Evolutionary conservation across 306 rosid genomes (phyloP).

Genomic region (Dalbergia oliveri): DNA sequence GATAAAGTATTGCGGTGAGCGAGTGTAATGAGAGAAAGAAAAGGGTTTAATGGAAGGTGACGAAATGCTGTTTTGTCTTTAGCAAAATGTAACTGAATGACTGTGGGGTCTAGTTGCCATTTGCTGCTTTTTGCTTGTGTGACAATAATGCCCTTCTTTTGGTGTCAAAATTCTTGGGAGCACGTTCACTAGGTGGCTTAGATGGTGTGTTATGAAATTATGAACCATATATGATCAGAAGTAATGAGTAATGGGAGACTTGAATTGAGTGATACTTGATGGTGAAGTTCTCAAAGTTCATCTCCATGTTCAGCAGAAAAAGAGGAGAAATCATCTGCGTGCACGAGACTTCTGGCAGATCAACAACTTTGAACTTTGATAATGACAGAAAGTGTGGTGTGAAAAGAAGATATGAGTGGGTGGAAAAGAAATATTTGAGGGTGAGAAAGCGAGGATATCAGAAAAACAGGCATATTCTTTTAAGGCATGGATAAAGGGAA

Average conservation of each 20-base stretch:
- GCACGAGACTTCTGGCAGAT: conserved; percentile 50
- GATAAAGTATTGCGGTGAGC: background rate
- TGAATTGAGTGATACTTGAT: conserved; percentile 6
- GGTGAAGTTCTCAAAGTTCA: conserved; percentile 42
- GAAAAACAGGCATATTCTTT: conserved; percentile 13
- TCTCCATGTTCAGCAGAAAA: conserved; percentile 33
- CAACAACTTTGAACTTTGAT: conserved; percentile 53
- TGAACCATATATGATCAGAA: conserved; percentile 18
- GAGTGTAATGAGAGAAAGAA: background rate
- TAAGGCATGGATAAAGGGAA: conserved; percentile 4
- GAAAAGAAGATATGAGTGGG: background rate
- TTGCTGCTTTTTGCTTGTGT: background rate
- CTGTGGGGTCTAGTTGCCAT: conserved; percentile 38
- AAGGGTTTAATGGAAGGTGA: conserved; percentile 53
- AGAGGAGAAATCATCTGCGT: conserved; percentile 38
- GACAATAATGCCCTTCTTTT: conserved; percentile 49
- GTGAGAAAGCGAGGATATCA: background rate
- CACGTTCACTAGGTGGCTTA: background rate
- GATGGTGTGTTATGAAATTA: conserved; percentile 25
- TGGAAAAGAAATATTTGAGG: background rate
- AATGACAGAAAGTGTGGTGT: conserved; percentile 47
- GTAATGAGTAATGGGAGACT: background rate
- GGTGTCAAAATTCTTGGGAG: background rate
- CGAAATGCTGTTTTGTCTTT: conserved; percentile 60
- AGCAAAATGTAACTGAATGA: conserved; percentile 50